Percentiles rank a stretch among this genome's conserved stretches.
Evolutionary conservation across 2,329 filamentous ascomycete species (phyloP).

Genomic region (Cytospora leucostoma): DNA sequence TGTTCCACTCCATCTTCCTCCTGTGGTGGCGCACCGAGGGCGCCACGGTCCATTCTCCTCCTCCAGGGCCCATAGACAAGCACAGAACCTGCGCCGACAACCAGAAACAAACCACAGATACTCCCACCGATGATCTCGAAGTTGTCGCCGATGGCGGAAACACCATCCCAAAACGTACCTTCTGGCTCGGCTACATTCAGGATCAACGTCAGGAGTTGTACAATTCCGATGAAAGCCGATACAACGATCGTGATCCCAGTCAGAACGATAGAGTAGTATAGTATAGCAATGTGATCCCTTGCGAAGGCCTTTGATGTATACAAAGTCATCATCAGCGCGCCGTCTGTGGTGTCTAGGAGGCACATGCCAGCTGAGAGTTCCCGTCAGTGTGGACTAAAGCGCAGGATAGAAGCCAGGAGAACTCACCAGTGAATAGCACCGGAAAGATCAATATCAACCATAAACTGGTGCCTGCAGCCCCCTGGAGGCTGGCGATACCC

Average conservation of each 20-base stretch:
- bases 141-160: slow-evolving; percentile 72
- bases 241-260: slow-evolving; percentile 82
- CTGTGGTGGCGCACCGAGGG: neutral
- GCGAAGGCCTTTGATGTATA: slow-evolving; percentile 82
- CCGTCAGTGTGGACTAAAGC: slow-evolving; percentile 1
- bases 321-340: slow-evolving; percentile 90
- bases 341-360: slow-evolving; percentile 87
- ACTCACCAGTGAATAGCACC: slow-evolving; percentile 76
- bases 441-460: slow-evolving; percentile 96
- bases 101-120: slow-evolving; percentile 82
- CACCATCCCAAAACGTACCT: slow-evolving; percentile 88
- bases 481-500: slow-evolving; percentile 87
- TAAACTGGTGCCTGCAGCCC: slow-evolving; percentile 79
- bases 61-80: slow-evolving; percentile 81
- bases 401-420: neutral
- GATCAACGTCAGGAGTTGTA: slow-evolving; percentile 80
- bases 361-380: slow-evolving; percentile 77
- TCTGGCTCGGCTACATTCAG: slow-evolving; percentile 72
- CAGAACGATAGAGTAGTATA: slow-evolving; percentile 91
- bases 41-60: slow-evolving; percentile 42
- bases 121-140: slow-evolving; percentile 84
- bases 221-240: slow-evolving; percentile 79
- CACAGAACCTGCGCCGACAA: slow-evolving; percentile 74
- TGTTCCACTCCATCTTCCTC: neutral
- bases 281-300: slow-evolving; percentile 80